phyloP scores from a whole-genome alignment of 164 flowering plant species.

The Nymphaea thermarum region DNA sequence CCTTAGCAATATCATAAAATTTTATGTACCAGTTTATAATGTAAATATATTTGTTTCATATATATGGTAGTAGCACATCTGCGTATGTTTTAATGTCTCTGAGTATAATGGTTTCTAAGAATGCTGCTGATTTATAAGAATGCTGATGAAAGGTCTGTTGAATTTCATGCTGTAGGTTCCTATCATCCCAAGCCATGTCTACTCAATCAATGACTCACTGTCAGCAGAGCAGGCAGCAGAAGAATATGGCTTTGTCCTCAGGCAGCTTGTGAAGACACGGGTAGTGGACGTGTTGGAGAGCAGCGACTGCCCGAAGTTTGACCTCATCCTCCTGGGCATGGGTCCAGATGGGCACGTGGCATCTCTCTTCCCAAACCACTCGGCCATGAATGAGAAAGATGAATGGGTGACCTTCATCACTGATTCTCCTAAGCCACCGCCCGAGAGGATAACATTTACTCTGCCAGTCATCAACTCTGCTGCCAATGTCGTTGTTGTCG shows the following conservation, averaged over 20 bases:
- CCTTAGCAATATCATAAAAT: too few relatives aligned
- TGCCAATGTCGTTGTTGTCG: constrained; percentile 57
- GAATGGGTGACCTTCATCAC: constrained; percentile 72
- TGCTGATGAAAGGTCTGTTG: too few relatives aligned
- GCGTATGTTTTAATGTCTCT: too few relatives aligned
- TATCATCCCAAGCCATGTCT: constrained; percentile 46
- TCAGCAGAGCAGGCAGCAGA: constrained; percentile 72
- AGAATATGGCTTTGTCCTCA: constrained; percentile 52
- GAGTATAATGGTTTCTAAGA: too few relatives aligned
- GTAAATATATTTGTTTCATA: too few relatives aligned
- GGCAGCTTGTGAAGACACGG: constrained; percentile 58
- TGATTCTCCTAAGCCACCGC: constrained; percentile 73
- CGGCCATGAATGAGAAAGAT: constrained; percentile 32
- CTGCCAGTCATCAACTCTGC: constrained; percentile 77
- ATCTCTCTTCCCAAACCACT: constrained; percentile 54
- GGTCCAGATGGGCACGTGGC: constrained; percentile 79
- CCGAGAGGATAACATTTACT: constrained; percentile 74
- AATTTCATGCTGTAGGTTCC: constrained; percentile 37
- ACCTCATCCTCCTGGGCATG: constrained; percentile 67
- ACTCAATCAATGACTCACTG: constrained; percentile 55
- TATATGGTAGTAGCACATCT: too few relatives aligned
- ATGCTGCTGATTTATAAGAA: too few relatives aligned
- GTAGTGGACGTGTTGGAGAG: constrained; percentile 36
- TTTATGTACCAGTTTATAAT: too few relatives aligned
- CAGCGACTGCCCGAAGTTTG: constrained; percentile 73